Conservation (phyloP, 495 filamentous ascomycete species). For the Aspergillus leporis region DNA sequence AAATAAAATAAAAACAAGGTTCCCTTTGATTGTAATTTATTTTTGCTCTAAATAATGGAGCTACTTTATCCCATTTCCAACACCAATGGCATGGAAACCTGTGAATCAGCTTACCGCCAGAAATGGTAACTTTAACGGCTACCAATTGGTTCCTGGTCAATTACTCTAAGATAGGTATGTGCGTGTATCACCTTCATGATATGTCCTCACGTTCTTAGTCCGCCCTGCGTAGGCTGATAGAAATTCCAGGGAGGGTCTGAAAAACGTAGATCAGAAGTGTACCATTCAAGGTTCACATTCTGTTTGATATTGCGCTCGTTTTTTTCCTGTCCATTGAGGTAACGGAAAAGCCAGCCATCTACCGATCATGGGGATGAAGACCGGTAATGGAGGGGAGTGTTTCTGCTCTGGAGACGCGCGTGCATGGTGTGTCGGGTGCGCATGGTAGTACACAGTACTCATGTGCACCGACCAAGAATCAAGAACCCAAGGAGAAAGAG, state of each 20-base stretch:
- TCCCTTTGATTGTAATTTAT: no score
- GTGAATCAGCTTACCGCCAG: no score
- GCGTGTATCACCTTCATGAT: not conserved
- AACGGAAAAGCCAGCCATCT: slow-evolving; percentile 22
- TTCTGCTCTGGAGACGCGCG: slow-evolving; percentile 43
- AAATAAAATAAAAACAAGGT: no score
- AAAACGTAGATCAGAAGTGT: slow-evolving; percentile 50
- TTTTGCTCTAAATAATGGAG: no score
- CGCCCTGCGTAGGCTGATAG: slow-evolving; percentile 50
- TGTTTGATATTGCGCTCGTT: slow-evolving; percentile 45
- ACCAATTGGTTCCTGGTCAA: not conserved
- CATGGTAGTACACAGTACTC: slow-evolving; percentile 4
- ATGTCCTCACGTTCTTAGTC: slow-evolving; percentile 57
- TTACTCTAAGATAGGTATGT: not conserved
- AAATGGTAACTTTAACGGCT: not conserved
- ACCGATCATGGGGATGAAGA: slow-evolving; percentile 25
- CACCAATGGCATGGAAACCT: no score
- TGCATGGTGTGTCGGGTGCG: slow-evolving; percentile 24
- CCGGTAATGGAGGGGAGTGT: slow-evolving; percentile 35
- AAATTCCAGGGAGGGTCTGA: slow-evolving; percentile 43
- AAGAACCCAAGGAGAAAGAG: slow-evolving; percentile 11
- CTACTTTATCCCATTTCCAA: no score
- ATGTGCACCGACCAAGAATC: not conserved
- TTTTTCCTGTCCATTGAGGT: slow-evolving; percentile 7
- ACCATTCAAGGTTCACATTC: slow-evolving; percentile 42